A percentile compares a stretch with the other conserved stretches of the same genome.
phyloP scores from a whole-genome alignment of 129 eudicot genomes.

The Artemisia tridentata region DNA sequence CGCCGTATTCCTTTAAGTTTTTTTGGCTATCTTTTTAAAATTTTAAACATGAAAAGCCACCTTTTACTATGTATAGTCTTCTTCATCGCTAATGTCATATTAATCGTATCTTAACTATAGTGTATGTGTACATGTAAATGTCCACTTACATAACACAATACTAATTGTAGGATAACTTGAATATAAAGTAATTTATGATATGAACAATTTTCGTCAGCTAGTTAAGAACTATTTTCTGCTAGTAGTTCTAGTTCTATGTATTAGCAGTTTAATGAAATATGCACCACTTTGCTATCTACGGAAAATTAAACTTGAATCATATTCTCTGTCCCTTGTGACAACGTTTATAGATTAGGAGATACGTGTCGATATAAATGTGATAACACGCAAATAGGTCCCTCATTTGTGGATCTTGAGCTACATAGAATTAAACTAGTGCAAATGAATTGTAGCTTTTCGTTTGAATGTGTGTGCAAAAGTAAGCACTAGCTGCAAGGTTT shows the following conservation, averaged over 20 bases:
- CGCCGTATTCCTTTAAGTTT: not conserved
- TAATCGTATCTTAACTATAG: not conserved
- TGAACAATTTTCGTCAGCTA: too few species aligned
- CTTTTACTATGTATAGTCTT: not conserved
- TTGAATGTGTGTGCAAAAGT: not conserved
- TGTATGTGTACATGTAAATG: not conserved
- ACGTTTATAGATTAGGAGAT: not conserved
- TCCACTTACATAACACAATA: not conserved
- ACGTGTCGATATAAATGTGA: not conserved
- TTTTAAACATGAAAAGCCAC: not conserved
- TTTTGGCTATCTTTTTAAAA: slow-evolving; percentile 4
- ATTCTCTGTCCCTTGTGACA: too few species aligned
- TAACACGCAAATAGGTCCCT: not conserved
- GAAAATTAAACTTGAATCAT: too few species aligned
- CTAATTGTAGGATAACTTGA: too few species aligned
- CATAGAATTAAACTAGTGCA: not conserved
- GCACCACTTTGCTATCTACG: too few species aligned
- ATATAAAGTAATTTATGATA: too few species aligned
- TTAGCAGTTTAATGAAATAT: too few species aligned
- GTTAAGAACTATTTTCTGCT: too few species aligned
- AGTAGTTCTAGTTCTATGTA: too few species aligned
- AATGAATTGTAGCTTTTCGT: not conserved
- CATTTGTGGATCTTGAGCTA: not conserved
- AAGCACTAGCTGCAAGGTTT: not conserved
- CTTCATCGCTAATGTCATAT: not conserved